Conservation (phyloP, 2,329 filamentous ascomycete genomes). For the Nannizziopsis barbatae region DNA sequence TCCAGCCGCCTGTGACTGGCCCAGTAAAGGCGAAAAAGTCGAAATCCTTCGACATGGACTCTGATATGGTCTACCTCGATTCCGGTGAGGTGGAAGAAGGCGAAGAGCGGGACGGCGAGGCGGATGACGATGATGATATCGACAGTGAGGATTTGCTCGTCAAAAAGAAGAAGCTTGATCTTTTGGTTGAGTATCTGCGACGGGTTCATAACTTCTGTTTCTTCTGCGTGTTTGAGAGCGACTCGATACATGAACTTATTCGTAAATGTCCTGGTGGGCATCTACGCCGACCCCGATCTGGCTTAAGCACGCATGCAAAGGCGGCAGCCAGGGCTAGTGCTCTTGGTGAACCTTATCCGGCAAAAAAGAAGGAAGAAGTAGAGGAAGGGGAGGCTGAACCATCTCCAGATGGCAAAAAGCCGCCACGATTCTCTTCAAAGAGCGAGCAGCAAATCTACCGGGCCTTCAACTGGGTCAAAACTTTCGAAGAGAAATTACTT, state of each 20-base stretch:
- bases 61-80: slow-evolving; percentile 41
- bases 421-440: slow-evolving; percentile 58
- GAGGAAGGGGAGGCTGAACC: slow-evolving; percentile 55
- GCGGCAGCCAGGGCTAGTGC: slow-evolving; percentile 78
- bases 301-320: slow-evolving; percentile 70
- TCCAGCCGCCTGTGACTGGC: slow-evolving; percentile 51
- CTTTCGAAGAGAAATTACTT: slow-evolving; percentile 90
- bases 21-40: slow-evolving; percentile 44
- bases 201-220: slow-evolving; percentile 98
- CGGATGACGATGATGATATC: slow-evolving; percentile 59
- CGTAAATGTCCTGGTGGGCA: slow-evolving; percentile 97
- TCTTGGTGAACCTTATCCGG: slow-evolving; percentile 68
- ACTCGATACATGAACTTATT: slow-evolving; percentile 89
- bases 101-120: slow-evolving; percentile 57
- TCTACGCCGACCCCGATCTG: slow-evolving; percentile 77
- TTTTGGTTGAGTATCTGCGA: slow-evolving; percentile 91
- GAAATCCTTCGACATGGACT: slow-evolving; percentile 26
- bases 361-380: slow-evolving; percentile 59
- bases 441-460: slow-evolving; percentile 84
- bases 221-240: slow-evolving; percentile 97
- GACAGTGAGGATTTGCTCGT: slow-evolving; percentile 81
- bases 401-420: slow-evolving; percentile 62
- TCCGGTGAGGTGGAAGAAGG: slow-evolving; percentile 63
- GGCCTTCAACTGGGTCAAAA: slow-evolving; percentile 98
- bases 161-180: slow-evolving; percentile 94